A percentile compares a stretch with the other conserved stretches of the same genome.
Conservation (phyloP, 2,329 filamentous ascomycete genomes). For the Colletotrichum cereale region DNA sequence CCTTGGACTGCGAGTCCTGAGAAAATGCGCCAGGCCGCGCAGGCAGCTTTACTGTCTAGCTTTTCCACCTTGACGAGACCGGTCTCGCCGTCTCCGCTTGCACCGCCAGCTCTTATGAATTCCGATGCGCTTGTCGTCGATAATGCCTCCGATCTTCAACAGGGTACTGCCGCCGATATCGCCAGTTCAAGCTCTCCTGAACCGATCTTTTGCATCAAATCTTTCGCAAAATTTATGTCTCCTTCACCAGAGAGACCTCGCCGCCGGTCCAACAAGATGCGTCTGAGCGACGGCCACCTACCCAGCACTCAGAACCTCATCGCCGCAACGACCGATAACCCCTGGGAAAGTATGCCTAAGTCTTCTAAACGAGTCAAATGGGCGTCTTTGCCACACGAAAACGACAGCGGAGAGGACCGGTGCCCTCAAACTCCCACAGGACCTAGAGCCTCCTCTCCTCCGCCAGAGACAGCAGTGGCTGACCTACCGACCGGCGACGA, state of each 20-base stretch:
- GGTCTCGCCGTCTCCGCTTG: slow-evolving; percentile 11
- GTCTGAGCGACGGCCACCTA: slow-evolving; percentile 44
- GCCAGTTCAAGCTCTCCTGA: slow-evolving; percentile 57
- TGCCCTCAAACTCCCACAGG: slow-evolving; percentile 22
- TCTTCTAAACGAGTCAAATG: slow-evolving; percentile 53
- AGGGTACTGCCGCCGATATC: slow-evolving; percentile 42
- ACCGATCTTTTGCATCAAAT: slow-evolving; percentile 61
- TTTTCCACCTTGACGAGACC: background rate
- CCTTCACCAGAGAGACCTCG: slow-evolving; percentile 58
- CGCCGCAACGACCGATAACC: slow-evolving; percentile 51
- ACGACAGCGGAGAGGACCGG: slow-evolving; percentile 40
- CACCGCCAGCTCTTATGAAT: background rate
- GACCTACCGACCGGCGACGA: slow-evolving; percentile 52
- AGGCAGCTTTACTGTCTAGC: slow-evolving; percentile 10
- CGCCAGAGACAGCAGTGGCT: slow-evolving; percentile 53
- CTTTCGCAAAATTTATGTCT: slow-evolving; percentile 66
- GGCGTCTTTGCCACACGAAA: slow-evolving; percentile 50
- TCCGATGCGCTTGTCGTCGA: background rate
- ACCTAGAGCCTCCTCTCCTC: slow-evolving; percentile 53
- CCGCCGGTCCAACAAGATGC: slow-evolving; percentile 40
- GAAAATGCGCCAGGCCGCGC: slow-evolving; percentile 27
- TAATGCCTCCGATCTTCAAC: slow-evolving; percentile 43
- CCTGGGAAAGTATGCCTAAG: slow-evolving; percentile 45
- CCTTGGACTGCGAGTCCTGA: slow-evolving; percentile 42
- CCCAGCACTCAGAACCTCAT: slow-evolving; percentile 52